Evolutionary conservation across 2,329 filamentous ascomycete species (phyloP), one percentile per base, ranked within the genome.

Genomic region (Annulohypoxylon truncatum): DNA sequence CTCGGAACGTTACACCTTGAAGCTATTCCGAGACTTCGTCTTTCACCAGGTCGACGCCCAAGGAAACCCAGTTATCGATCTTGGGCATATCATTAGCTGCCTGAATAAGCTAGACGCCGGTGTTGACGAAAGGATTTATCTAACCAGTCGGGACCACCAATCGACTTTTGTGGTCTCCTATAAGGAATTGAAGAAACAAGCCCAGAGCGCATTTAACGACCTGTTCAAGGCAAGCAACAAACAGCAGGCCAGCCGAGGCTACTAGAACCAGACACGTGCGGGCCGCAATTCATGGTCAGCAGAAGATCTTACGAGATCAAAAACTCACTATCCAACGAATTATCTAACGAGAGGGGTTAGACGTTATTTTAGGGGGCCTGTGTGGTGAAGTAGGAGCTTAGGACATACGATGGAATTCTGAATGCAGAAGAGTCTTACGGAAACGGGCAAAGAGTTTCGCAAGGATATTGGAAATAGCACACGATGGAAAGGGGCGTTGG

Each of bases 21-120:
- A 97, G 80, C 86, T 99, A 7, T 98, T 98, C 83, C 89, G 96
- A 52, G 96, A 99, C 79, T 98, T 96, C 74, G 93, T 97, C 40
- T 99, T 98, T 80, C 96, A 99, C 78, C 94, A 97, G 75, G 94
- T 97, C 10, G 94, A 98, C 77, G 86, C 88, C 28, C 89, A 93
- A 61, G 94, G 93, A 12, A 91, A 92, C 56, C 92, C 96, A 0
- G 90, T 94, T 1, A 84, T 97, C 4, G 92, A 97, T 76, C 83
- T 97, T 62, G 95, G 92, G 2, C 94, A 98, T 80, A 93, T 98
- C 69, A 79, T 99, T 47, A 87, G 86, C 24, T 95, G 91, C 75
- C 80, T 99, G 71, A 97, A 96, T 81, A 97, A 97, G 77, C 83
- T 99, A 56, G 96, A 99, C 79, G 92, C 93, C 0, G 96, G 94